Conservation (phyloP, 1,139 yeast genomes). For the Suhomyces kunorum region DNA sequence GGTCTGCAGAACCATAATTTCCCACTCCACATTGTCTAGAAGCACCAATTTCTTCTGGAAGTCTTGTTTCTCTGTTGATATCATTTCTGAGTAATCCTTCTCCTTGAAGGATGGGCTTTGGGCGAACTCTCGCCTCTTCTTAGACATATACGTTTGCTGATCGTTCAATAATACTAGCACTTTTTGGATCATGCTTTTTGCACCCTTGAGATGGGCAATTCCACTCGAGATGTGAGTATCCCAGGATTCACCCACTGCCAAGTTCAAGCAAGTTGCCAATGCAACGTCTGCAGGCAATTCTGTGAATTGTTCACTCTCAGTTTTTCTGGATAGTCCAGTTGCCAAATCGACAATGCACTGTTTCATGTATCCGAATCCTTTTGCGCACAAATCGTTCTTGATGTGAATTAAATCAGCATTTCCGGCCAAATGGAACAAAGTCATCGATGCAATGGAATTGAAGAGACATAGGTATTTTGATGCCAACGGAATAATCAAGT, state of each 20-base stretch:
- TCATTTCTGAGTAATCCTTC: slow-evolving; percentile 17
- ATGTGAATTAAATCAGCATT: slow-evolving; percentile 37
- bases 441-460: slow-evolving; percentile 66
- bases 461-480: slow-evolving; percentile 53
- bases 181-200: slow-evolving; percentile 59
- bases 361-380: slow-evolving; percentile 60
- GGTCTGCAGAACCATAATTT: slow-evolving; percentile 25
- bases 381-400: slow-evolving; percentile 42
- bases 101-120: slow-evolving; percentile 15
- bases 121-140: slow-evolving; percentile 17
- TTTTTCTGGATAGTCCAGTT: slow-evolving; percentile 48
- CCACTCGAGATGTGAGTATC: slow-evolving; percentile 66
- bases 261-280: slow-evolving; percentile 59
- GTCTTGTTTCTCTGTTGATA: slow-evolving; percentile 18
- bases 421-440: slow-evolving; percentile 61
- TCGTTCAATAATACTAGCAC: slow-evolving; percentile 37
- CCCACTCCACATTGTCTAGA: slow-evolving; percentile 40
- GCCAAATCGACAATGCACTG: slow-evolving; percentile 60
- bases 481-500: slow-evolving; percentile 58
- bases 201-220: slow-evolving; percentile 67
- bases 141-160: slow-evolving; percentile 22
- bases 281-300: slow-evolving; percentile 66
- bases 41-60: slow-evolving; percentile 32
- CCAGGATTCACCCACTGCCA: slow-evolving; percentile 71
- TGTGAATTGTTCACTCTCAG: slow-evolving; percentile 13